phyloP scores from a whole-genome alignment of 495 filamentous ascomycete species.

The Darksidea phi region DNA sequence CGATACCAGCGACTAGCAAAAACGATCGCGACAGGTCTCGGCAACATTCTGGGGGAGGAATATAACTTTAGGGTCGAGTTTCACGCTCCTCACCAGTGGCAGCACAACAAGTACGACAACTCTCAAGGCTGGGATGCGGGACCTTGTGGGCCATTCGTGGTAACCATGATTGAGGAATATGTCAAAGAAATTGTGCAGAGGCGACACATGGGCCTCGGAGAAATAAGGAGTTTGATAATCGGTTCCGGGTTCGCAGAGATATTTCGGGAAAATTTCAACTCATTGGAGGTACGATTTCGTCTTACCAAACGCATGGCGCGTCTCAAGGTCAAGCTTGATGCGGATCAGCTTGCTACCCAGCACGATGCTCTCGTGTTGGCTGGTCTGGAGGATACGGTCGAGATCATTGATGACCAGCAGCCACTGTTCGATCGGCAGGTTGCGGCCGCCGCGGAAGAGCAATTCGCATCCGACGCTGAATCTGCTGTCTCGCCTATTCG shows the following conservation, averaged over 20 bases:
- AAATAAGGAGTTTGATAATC: not conserved
- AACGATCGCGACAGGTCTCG: constrained; percentile 7
- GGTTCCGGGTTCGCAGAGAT: not conserved
- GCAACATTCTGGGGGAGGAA: not conserved
- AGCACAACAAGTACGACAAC: not conserved
- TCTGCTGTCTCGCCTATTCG: too few relatives aligned
- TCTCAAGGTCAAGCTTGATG: too few relatives aligned
- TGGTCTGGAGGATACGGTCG: too few relatives aligned
- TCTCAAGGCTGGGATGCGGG: not conserved
- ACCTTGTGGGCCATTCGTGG: constrained; percentile 17
- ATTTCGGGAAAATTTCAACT: not conserved
- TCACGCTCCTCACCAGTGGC: constrained; percentile 6
- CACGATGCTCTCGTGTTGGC: too few relatives aligned
- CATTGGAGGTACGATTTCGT: not conserved
- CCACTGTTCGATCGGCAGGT: too few relatives aligned
- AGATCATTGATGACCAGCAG: too few relatives aligned
- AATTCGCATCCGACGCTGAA: too few relatives aligned
- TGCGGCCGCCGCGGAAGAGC: too few relatives aligned
- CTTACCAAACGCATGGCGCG: not conserved
- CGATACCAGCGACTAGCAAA: not conserved
- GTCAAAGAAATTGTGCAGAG: not conserved
- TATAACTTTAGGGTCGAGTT: not conserved
- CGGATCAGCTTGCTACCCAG: too few relatives aligned
- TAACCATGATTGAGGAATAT: not conserved
- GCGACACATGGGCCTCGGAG: not conserved